Base-by-base conservation (phyloP, 1,284 basidiomycete genomes). In the Apiotrichum sp. region DNA sequence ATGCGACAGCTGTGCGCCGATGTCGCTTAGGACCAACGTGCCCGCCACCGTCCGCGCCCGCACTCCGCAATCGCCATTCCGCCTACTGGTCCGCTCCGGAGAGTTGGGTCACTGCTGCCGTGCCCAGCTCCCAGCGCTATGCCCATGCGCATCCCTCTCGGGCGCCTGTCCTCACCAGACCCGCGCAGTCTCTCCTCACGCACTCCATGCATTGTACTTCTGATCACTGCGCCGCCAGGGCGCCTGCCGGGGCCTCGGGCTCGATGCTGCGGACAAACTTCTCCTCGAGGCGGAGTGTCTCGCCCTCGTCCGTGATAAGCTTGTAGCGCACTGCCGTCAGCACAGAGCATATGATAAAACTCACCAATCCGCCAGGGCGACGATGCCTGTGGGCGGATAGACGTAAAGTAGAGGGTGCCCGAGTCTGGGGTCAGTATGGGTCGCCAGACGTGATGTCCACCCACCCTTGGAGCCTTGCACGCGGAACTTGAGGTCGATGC, bases 381-480 rank as follows among this genome's bases (percentile, higher is more conserved):
- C 14, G 70, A 66, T 49, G 71, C 64, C 47, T 69, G 63, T 9
- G 74, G 75, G 38, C 75, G 54, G 57, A 77, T 74, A 16, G 72
- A 73, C 6, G 75, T 77, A 50, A 77, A 77, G 62, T 72, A 75
- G 29, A 76, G 70, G 5, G 74, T 76, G 31, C 72, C 75, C 29
- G 66, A 57, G n/a, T 65, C 70, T 72, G 50, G 11, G 36, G 40
- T 41, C 10, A 41, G 40, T 14, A 22, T 22, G 22, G 22, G 22
- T 22, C 22, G 22, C 6, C 6, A 16, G n/a, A 14, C 40, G 6
- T 41, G 10, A 34, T 31, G 6, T 45, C 3, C 33, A 39, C 54
- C 31, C 53, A 67, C 65, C 63, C 52, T 71, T 68, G 22, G 61
- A 58, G 11, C 75, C 75, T 44, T 61, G 59, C 51, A 77, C 65